Evolutionary conservation across 345 rosid genomes (phyloP).

Genomic region (Eucalyptus shirleyi): DNA sequence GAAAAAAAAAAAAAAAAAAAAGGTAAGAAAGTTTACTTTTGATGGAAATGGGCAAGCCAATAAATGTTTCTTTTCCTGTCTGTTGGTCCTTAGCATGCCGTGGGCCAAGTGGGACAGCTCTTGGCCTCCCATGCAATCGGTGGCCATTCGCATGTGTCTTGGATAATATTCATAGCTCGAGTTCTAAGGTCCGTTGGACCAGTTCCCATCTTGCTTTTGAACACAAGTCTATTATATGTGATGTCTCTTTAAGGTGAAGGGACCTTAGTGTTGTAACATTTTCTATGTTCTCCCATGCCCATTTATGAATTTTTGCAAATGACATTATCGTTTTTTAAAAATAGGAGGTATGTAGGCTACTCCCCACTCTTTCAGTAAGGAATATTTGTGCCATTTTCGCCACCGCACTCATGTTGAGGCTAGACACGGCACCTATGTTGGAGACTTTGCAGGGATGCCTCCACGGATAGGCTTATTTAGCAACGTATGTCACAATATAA

Average conservation of each 20-base stretch:
- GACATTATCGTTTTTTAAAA: not conserved
- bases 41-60: not conserved
- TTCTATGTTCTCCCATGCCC: not conserved
- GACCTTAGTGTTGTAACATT: not conserved
- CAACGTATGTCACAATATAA: not conserved
- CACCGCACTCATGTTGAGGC: not conserved
- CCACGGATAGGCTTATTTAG: not conserved
- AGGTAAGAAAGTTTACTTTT: constrained; percentile 8
- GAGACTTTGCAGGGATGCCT: not conserved
- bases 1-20: not conserved
- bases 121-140: not conserved
- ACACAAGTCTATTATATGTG: not conserved
- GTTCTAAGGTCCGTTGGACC: not conserved
- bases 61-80: not conserved
- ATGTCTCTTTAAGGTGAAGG: not conserved
- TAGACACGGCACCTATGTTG: not conserved
- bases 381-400: not conserved
- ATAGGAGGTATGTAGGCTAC: not conserved
- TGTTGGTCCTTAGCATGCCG: not conserved
- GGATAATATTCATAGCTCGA: not conserved
- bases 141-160: not conserved
- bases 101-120: not conserved
- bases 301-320: not conserved
- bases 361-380: not conserved
- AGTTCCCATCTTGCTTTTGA: not conserved